Evolutionary conservation across 2,329 filamentous ascomycete species (phyloP), one percentile per base, ranked within the genome.

Genomic region (Chrysoporthe puriensis): DNA sequence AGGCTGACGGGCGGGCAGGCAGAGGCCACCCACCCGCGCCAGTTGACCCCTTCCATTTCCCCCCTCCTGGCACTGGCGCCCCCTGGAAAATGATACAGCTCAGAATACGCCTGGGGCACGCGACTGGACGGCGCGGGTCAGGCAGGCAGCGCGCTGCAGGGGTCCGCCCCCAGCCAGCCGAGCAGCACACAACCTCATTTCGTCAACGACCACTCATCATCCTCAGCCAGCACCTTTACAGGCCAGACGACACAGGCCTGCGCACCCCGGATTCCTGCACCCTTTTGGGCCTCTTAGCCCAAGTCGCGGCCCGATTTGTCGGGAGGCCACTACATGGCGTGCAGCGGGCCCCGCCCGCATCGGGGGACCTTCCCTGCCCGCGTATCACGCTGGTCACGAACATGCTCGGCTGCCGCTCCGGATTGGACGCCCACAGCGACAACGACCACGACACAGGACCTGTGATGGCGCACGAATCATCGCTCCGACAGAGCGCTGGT

Each of bases 131-230:
- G 57, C 40, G 8, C n/a, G 32, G 56, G 32, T 58, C 32, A 58
- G 14, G n/a, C 34, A 42, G 56, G 56, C 56, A 54, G 50, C 7
- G 40, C 34, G 18, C 14, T 40, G 18, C 54, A 57, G 54, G 54
- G 54, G 54, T n/a, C 14, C 16, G 34, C 32, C 40, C 3, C 44
- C 11, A 26, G 5, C 44, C 11, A 26, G 21, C 26, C 18, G 21
- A 50, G 52, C 66, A 58, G 56, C 63, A 46, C 42, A 44, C 60
- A 50, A 50, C 44, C 40, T 42, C 59, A 66, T 48, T 44, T 69
- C 60, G 50, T 56, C 46, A n/a, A 21, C 59, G 54, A 50, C 67
- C 67, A 69, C 52, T 69, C 63, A 66, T 57, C 62, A 44, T 52
- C 58, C 21, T 34, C 57, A 36, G 34, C 62, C 43, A 34, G 40